A percentile compares a stretch with the other conserved stretches of the same genome.
Conservation (phyloP, 2,329 filamentous ascomycete genomes). For the Aureobasidium uvarum region DNA sequence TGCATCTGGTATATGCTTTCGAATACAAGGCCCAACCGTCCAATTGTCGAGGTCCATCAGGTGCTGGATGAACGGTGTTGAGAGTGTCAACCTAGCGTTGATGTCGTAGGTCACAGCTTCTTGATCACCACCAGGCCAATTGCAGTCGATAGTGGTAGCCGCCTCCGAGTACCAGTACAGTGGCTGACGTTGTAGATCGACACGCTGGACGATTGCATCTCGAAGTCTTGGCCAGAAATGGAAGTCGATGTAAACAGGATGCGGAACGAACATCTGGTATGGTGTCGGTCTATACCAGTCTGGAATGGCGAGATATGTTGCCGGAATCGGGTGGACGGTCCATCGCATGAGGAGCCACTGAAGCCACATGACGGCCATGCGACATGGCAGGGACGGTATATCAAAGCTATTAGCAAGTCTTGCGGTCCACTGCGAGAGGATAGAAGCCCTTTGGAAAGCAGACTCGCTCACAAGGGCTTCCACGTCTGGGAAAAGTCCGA, state of each 20-base stretch:
- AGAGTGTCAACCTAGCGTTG: not conserved
- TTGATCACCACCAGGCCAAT: slow-evolving; percentile 6
- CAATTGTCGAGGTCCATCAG: slow-evolving; percentile 19
- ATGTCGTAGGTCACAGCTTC: slow-evolving; percentile 7
- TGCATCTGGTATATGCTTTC: slow-evolving; percentile 23
- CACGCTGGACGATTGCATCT: slow-evolving; percentile 16
- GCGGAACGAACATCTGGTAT: slow-evolving; percentile 62
- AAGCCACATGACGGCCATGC: slow-evolving; percentile 20
- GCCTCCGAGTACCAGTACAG: slow-evolving; percentile 18
- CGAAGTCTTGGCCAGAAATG: slow-evolving; percentile 23
- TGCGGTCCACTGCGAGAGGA: slow-evolving; percentile 19
- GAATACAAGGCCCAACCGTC: slow-evolving; percentile 14
- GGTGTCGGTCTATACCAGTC: slow-evolving; percentile 65
- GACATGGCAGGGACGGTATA: not conserved
- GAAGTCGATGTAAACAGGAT: slow-evolving; percentile 49
- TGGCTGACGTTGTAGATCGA: slow-evolving; percentile 17
- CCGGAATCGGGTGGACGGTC: slow-evolving; percentile 71
- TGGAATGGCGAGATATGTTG: slow-evolving; percentile 74
- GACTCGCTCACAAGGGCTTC: not conserved
- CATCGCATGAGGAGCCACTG: slow-evolving; percentile 61
- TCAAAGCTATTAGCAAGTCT: slow-evolving; percentile 21
- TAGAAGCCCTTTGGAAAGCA: not conserved
- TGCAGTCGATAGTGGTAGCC: slow-evolving; percentile 15
- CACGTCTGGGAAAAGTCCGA: slow-evolving; percentile 6
- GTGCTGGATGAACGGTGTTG: slow-evolving; percentile 1